Conservation (phyloP, 2,329 filamentous ascomycete species). For the Dactylellina haptotyla region DNA sequence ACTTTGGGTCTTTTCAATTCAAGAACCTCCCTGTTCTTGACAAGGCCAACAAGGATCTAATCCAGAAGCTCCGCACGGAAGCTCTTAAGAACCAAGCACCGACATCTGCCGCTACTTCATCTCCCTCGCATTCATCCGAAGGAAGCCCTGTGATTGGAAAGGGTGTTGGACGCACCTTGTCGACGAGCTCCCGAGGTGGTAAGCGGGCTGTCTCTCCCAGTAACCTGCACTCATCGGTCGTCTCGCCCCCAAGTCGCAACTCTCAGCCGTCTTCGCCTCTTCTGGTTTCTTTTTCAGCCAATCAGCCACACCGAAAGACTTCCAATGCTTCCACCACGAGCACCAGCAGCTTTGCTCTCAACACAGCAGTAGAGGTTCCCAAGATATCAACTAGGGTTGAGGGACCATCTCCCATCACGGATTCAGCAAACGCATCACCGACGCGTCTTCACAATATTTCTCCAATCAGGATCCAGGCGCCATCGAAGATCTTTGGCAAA, state of each 20-base stretch:
- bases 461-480: constrained; percentile 58
- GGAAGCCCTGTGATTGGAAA: constrained; percentile 82
- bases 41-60: constrained; percentile 98
- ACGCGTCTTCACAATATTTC: constrained; percentile 67
- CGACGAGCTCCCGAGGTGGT: constrained; percentile 79
- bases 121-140: constrained; percentile 65
- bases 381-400: constrained; percentile 68
- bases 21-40: constrained; percentile 97
- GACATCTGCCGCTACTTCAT: constrained; percentile 61
- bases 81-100: constrained; percentile 78
- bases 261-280: constrained; percentile 88
- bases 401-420: constrained; percentile 44
- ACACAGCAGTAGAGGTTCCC: constrained; percentile 66
- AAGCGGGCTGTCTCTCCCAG: constrained; percentile 89
- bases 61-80: constrained; percentile 92
- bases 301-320: constrained; percentile 82
- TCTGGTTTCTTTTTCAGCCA: constrained; percentile 93
- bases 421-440: constrained; percentile 66
- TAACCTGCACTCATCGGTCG: constrained; percentile 73
- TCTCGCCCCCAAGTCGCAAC: constrained; percentile 84
- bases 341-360: constrained; percentile 65
- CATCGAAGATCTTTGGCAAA: constrained; percentile 59
- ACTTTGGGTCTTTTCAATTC: constrained; percentile 96
- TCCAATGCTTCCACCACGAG: constrained; percentile 68
- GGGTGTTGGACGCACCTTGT: constrained; percentile 72